These are phyloP conservation scores for Ogataea wickerhamii DNA, from an alignment of 805 yeast species.

Conservation along the genomic window DNA sequence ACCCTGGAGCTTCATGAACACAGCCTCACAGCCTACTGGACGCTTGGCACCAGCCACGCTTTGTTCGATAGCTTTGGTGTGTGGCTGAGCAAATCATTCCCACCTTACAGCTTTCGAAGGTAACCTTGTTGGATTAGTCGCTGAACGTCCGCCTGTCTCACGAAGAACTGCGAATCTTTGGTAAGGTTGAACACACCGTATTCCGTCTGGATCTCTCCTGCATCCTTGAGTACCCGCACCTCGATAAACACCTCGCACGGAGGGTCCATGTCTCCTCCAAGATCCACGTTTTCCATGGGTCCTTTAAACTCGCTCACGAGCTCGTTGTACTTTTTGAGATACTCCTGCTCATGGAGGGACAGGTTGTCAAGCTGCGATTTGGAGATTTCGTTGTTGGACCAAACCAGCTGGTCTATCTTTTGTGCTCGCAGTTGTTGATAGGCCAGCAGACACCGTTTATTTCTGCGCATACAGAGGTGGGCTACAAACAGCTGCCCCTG, in stretches of 20 bases:
- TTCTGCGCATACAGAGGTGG: constrained; percentile 74
- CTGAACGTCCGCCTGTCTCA: constrained; percentile 91
- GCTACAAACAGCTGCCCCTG: constrained; percentile 68
- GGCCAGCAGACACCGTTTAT: constrained; percentile 85
- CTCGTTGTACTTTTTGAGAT: constrained; percentile 66
- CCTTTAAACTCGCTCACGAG: constrained; percentile 74
- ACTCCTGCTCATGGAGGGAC: constrained; percentile 78
- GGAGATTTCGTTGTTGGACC: constrained; percentile 62
- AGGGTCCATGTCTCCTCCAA: constrained; percentile 86
- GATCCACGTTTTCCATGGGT: constrained; percentile 74
- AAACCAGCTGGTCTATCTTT: constrained; percentile 60
- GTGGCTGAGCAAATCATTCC: constrained; percentile 13
- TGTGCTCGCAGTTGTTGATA: constrained; percentile 72
- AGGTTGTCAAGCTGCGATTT: constrained; percentile 43
- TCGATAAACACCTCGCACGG: constrained; percentile 91
- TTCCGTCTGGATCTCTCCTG: constrained; percentile 96
- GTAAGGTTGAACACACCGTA: constrained; percentile 93
- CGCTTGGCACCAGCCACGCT: constrained; percentile 21
- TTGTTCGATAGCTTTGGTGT: constrained; percentile 32
- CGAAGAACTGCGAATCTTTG: constrained; percentile 91
- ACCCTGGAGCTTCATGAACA: constrained; percentile 5
- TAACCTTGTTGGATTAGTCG: constrained; percentile 92
- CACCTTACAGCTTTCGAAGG: constrained; percentile 52
- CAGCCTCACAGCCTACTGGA: constrained; percentile 18
- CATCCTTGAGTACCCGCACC: constrained; percentile 88